These are phyloP conservation scores for Gonapodya prolifera DNA, from an alignment of 192 early-diverging fungal species.

Conservation along the genomic window DNA sequence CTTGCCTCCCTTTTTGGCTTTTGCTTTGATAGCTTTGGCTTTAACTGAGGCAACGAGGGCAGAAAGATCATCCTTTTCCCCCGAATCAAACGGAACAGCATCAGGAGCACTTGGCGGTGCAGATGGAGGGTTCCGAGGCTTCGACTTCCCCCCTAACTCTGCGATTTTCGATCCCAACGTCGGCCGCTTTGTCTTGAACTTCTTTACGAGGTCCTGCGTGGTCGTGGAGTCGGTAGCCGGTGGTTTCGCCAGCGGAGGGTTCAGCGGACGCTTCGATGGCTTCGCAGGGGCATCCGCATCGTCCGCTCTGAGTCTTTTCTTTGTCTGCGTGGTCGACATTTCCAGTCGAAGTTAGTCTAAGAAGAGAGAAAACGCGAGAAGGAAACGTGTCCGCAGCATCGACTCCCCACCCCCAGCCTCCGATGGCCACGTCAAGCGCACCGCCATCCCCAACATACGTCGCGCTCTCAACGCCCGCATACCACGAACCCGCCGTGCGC, in stretches of 20 bases:
- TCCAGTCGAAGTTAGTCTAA: no score
- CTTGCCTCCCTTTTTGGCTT: background rate
- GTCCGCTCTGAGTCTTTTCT: background rate
- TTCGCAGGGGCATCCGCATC: background rate
- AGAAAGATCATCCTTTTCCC: background rate
- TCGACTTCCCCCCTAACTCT: background rate
- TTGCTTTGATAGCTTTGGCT: background rate
- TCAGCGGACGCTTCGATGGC: background rate
- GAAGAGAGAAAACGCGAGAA: no score
- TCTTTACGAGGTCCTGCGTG: background rate
- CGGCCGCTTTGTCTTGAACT: background rate
- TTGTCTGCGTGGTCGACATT: no score
- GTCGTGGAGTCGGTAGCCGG: background rate
- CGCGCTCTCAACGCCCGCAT: background rate
- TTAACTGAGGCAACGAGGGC: background rate
- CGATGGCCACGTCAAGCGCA: background rate
- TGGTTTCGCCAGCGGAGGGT: background rate
- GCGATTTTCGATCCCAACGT: background rate
- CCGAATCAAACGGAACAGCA: background rate
- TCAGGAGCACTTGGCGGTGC: background rate
- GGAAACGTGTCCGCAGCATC: no score
- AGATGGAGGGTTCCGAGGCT: background rate
- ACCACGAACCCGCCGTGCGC: conserved; percentile 11
- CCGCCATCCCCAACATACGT: background rate
- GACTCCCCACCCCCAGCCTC: no score